phyloP scores from a whole-genome alignment of 805 yeast genomes.

The Ogataea trehalophila region DNA sequence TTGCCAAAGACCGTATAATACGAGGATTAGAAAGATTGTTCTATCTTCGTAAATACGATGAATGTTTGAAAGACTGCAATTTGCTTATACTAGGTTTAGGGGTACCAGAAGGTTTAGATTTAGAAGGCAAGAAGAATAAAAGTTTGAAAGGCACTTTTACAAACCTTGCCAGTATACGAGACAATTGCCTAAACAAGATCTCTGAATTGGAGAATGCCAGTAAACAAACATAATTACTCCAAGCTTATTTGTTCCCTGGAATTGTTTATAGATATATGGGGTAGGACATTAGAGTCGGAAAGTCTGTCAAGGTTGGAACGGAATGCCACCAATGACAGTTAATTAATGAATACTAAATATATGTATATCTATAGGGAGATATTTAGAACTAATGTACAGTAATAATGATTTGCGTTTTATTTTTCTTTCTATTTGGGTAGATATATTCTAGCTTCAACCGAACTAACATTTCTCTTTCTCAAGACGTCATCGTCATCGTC shows the following conservation, averaged over 20 bases:
- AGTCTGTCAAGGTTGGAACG: too few relatives aligned
- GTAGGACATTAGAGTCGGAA: too few relatives aligned
- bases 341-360: too few relatives aligned
- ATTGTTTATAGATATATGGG: too few relatives aligned
- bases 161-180: slow-evolving; percentile 44
- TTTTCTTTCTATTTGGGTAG: background rate
- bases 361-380: background rate
- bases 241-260: too few relatives aligned
- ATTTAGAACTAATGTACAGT: background rate
- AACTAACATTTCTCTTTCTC: slow-evolving; percentile 43
- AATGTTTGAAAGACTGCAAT: slow-evolving; percentile 45
- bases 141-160: slow-evolving; percentile 45
- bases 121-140: slow-evolving; percentile 32
- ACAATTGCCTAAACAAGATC: slow-evolving; percentile 29
- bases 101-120: slow-evolving; percentile 20
- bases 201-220: background rate
- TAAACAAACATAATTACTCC: too few relatives aligned
- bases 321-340: too few relatives aligned
- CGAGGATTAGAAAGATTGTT: slow-evolving; percentile 63
- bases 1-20: slow-evolving; percentile 49
- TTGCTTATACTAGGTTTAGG: slow-evolving; percentile 26
- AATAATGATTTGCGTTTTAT: background rate
- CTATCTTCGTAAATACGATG: slow-evolving; percentile 45
- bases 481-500: slow-evolving; percentile 32
- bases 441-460: slow-evolving; percentile 40